These are phyloP conservation scores for Lecanosticta acicola DNA, from an alignment of 2,329 filamentous ascomycete genomes.

Conservation along the genomic window DNA sequence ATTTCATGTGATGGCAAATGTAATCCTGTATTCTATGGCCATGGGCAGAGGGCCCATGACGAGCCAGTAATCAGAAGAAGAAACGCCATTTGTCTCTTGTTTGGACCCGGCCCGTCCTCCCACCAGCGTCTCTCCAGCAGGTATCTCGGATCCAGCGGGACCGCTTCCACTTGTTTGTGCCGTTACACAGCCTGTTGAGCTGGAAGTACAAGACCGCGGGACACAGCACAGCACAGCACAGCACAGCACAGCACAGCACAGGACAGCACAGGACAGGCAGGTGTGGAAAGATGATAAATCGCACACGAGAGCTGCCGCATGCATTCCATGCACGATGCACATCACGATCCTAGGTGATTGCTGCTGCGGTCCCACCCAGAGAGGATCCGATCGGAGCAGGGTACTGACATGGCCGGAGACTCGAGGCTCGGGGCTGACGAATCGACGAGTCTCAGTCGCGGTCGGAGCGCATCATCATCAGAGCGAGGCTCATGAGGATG, in stretches of 20 bases:
- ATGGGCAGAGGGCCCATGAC: too few relatives aligned
- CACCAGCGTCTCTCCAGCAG: too few relatives aligned
- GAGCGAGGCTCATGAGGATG: too few relatives aligned
- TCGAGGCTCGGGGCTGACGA: too few relatives aligned
- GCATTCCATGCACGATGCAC: constrained; percentile 1
- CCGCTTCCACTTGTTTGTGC: neutral
- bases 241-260: too few relatives aligned
- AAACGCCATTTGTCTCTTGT: too few relatives aligned
- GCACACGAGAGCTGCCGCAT: too few relatives aligned
- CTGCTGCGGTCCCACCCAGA: neutral
- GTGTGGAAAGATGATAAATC: neutral
- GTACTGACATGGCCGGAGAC: neutral
- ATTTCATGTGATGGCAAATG: neutral
- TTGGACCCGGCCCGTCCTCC: too few relatives aligned
- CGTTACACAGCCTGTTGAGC: neutral
- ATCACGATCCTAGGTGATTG: constrained; percentile 1
- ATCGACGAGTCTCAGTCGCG: too few relatives aligned
- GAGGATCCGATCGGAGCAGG: neutral
- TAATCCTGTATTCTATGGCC: neutral
- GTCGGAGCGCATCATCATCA: too few relatives aligned
- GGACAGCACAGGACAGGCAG: too few relatives aligned
- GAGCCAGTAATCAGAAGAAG: neutral
- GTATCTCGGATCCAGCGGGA: neutral
- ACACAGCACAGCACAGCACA: too few relatives aligned
- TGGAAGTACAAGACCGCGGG: neutral